Base-by-base conservation (phyloP, 176 grass and related monocot genomes). In the Bromus sterilis region DNA sequence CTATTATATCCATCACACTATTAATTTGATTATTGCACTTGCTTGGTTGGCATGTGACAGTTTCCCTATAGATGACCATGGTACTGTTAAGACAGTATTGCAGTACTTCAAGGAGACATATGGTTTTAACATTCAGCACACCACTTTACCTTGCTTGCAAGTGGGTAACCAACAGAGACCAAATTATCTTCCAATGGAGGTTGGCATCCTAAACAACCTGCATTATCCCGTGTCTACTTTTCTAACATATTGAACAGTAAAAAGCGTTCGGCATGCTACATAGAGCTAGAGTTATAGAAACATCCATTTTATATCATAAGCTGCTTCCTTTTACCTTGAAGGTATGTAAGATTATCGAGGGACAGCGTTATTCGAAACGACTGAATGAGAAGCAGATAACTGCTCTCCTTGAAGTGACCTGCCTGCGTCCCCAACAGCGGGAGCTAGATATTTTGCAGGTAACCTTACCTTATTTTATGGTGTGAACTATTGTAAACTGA, bases 161-260 rank as follows among this genome's bases (percentile, higher is more conserved):
- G 90, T 92, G 42, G 90, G 90, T 36, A 92, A 89, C 80, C 90
- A 83, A 59, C 83, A 92, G 37, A 92, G 77, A 75, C 87, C 87
- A 40, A 92, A 92, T 80, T 92, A 89, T 89, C 87, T 89, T 31
- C 90, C 90, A 1, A 92, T 92, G 90, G 90, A 92, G 85, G 89
- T 91, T 76, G 30, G 86, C 23, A 49, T 82, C 29, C 36, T 55
- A 61, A 61, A 46, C 26, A 26, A 4, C 68, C 31, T 63, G 18
- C 55, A 32, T 79, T 32, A 85, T 28, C 34, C 49, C 18, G 14
- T 37, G 9, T 21, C 51, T 80, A 37, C 11, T 58, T 67, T 44
- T 53, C 42, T 55, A 53, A 53, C 34, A 43, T 66, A 55, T 55
- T 79, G 5, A 66, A 69, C 34, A 11, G 2, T 59, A 63, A 82